Conservation (phyloP, 441 rosid species). For the Erysimum pusillum region DNA sequence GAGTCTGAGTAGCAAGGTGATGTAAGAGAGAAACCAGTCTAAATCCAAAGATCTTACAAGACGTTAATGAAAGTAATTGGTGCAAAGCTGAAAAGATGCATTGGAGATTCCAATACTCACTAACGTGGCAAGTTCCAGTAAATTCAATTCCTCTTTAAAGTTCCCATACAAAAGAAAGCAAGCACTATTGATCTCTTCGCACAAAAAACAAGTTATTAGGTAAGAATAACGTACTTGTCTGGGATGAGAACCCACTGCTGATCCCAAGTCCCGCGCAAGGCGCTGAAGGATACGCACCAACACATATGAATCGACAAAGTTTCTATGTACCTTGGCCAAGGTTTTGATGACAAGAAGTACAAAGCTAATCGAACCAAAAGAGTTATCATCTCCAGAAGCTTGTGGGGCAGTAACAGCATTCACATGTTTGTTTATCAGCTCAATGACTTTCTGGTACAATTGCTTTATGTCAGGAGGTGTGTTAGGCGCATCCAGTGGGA, state of each 20-base stretch:
- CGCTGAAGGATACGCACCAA: constrained; percentile 95
- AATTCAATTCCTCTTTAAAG: constrained; percentile 9
- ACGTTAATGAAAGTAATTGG: constrained; percentile 14
- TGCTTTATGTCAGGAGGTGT: constrained; percentile 83
- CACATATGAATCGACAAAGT: constrained; percentile 75
- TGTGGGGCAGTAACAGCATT: constrained; percentile 72
- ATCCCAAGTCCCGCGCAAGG: constrained; percentile 94
- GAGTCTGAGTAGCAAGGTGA: constrained; percentile 27
- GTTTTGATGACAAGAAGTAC: constrained; percentile 93
- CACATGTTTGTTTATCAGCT: constrained; percentile 92
- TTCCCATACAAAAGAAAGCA: constrained; percentile 24
- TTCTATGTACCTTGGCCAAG: constrained; percentile 89
- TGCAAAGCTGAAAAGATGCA: constrained; percentile 26
- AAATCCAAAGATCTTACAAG: constrained; percentile 24
- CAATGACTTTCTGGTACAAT: constrained; percentile 89
- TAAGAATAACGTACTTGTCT: constrained; percentile 76
- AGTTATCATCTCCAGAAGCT: constrained; percentile 80
- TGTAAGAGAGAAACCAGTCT: constrained; percentile 18
- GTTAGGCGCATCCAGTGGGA: constrained; percentile 80
- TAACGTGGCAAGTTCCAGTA: constrained; percentile 25
- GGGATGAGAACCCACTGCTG: constrained; percentile 79
- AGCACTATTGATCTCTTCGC: constrained; percentile 10
- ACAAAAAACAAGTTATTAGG: constrained; percentile 27
- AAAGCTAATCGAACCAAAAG: constrained; percentile 83
- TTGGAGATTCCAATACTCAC: constrained; percentile 18